Evolutionary conservation across 2,329 filamentous ascomycete species (phyloP).

Genomic region (Xylariaceae sp.): DNA sequence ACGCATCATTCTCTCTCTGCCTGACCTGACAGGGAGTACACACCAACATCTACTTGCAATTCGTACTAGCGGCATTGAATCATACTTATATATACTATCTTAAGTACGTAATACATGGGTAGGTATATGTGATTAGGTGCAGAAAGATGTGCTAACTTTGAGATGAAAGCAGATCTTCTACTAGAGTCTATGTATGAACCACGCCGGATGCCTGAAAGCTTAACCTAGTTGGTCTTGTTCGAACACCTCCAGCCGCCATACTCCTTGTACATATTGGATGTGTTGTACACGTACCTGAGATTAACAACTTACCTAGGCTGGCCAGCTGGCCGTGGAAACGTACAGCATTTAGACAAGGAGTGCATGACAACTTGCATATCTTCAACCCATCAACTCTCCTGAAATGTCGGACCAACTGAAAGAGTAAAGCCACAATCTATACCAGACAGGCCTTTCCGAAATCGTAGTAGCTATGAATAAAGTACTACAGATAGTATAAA

Average conservation of each 20-base stretch:
- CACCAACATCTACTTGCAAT: neutral
- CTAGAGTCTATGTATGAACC: neutral
- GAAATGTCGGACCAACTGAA: slow-evolving; percentile 18
- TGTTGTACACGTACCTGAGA: slow-evolving; percentile 3
- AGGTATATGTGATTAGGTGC: neutral
- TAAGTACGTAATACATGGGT: neutral
- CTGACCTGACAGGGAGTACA: neutral
- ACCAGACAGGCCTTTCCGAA: slow-evolving; percentile 2
- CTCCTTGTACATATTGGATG: neutral
- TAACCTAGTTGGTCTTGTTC: neutral
- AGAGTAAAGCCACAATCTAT: slow-evolving; percentile 19
- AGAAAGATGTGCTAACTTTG: neutral
- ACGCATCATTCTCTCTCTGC: neutral
- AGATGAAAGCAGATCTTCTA: neutral
- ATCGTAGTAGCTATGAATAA: neutral
- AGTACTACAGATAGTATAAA: neutral
- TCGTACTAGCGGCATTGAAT: neutral
- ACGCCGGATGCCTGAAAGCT: neutral
- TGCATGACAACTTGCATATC: slow-evolving; percentile 28
- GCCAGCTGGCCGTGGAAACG: slow-evolving; percentile 27
- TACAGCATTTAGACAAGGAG: slow-evolving; percentile 29
- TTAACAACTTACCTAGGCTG: slow-evolving; percentile 8
- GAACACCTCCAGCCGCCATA: no score
- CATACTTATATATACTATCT: neutral
- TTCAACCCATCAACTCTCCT: slow-evolving; percentile 17